A percentile compares a stretch with the other conserved stretches of the same genome.
Evolutionary conservation across 257 asterid species (phyloP).

Genomic region (Nicotiana tomentosiformis): DNA sequence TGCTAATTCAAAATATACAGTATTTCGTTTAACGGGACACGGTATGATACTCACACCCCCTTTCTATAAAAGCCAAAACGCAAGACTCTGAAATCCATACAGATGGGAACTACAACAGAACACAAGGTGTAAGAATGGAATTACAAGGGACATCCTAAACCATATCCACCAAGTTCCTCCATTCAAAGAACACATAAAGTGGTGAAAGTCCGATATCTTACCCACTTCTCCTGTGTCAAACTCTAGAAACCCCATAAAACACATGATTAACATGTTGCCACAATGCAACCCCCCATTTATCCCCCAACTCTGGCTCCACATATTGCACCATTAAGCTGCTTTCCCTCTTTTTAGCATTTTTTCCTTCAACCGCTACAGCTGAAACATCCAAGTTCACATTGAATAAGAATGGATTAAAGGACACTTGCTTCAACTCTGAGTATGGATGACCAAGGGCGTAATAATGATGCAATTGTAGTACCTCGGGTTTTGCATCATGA

Average conservation of each 20-base stretch:
- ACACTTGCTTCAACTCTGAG: slow-evolving; percentile 11
- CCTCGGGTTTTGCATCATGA: not conserved
- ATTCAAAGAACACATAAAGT: not conserved
- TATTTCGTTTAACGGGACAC: not conserved
- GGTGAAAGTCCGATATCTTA: not conserved
- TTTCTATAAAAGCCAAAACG: slow-evolving; percentile 14
- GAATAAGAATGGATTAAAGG: slow-evolving; percentile 25
- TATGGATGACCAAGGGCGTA: not conserved
- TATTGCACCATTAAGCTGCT: slow-evolving; percentile 5
- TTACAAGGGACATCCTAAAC: slow-evolving; percentile 9
- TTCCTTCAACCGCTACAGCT: slow-evolving; percentile 11
- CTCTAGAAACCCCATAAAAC: slow-evolving; percentile 23
- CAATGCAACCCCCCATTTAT: not conserved
- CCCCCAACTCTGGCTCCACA: not conserved
- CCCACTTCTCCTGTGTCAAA: slow-evolving; percentile 11
- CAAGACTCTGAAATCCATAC: slow-evolving; percentile 12
- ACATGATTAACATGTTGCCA: slow-evolving; percentile 18
- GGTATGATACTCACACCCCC: not conserved
- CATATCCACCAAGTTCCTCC: slow-evolving; percentile 9
- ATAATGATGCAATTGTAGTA: not conserved
- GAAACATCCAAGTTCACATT: slow-evolving; percentile 21
- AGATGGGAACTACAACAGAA: slow-evolving; percentile 10
- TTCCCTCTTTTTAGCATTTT: slow-evolving; percentile 10
- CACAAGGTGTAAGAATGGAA: slow-evolving; percentile 9
- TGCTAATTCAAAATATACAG: not conserved